Conservation (phyloP, 108 stramenopile genomes). For the Cyclotella kingstonii region DNA sequence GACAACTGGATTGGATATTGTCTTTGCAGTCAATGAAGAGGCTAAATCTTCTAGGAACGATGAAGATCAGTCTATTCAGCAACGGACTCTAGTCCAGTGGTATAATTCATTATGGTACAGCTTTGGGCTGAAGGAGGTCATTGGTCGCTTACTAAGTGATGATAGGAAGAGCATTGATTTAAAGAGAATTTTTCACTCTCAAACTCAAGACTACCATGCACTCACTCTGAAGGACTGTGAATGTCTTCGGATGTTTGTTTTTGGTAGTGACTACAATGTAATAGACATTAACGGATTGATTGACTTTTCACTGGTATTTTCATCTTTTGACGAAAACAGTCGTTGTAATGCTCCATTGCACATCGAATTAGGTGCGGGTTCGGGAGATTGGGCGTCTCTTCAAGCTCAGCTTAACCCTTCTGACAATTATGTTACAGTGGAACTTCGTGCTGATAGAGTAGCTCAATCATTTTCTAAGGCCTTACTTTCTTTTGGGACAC, state of each 20-base stretch:
- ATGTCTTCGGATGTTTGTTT: slow-evolving; percentile 6
- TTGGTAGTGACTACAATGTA: slow-evolving; percentile 37
- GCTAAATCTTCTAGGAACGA: background rate
- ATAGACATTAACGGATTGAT: slow-evolving; percentile 46
- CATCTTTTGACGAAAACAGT: slow-evolving; percentile 3
- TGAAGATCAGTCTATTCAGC: background rate
- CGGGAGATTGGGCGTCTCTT: slow-evolving; percentile 77
- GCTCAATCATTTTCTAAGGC: slow-evolving; percentile 59
- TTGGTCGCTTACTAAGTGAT: slow-evolving; percentile 22
- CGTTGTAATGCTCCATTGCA: slow-evolving; percentile 35
- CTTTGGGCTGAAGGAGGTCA: slow-evolving; percentile 55
- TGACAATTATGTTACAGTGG: slow-evolving; percentile 67
- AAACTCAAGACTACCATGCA: slow-evolving; percentile 3
- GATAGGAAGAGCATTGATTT: background rate
- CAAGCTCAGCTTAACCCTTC: slow-evolving; percentile 62
- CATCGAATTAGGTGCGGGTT: slow-evolving; percentile 80
- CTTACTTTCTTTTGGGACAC: slow-evolving; percentile 29
- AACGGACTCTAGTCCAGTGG: slow-evolving; percentile 28
- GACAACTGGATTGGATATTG: slow-evolving; percentile 53
- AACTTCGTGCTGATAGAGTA: slow-evolving; percentile 80
- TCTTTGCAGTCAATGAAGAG: background rate
- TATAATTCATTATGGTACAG: slow-evolving; percentile 61
- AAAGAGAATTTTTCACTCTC: background rate
- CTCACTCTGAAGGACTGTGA: slow-evolving; percentile 15
- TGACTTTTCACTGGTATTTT: slow-evolving; percentile 33